Base-by-base conservation (phyloP, 805 yeast species). In the Saccharomycopsis amapae region DNA sequence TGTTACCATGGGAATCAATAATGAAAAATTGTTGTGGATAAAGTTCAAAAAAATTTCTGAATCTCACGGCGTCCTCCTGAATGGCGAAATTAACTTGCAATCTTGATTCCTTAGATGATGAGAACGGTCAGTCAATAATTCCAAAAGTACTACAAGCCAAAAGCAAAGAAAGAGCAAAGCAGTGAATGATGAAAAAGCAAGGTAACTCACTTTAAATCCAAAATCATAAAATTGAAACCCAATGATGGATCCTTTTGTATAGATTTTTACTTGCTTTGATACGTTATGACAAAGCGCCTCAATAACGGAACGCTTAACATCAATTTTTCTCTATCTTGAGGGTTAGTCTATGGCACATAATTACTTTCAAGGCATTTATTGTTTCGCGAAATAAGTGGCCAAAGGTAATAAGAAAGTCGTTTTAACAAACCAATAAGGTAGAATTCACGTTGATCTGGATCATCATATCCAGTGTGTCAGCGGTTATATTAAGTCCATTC, bases 181-280 rank as follows among this genome's bases (percentile, higher is more conserved):
- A 26, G 7, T 26, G 30, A 9, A 12, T 26, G 12, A 26, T 7
- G 10, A 9, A 26, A 26, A 7, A 26, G 12, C 30, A 26, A 26
- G 12, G 7, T 12, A 18, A 23, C 19, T 9, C 7, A 7, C 7
- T 36, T n/a, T 7, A 36, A 19, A 20, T 36, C 23, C 37, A 15
- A 12, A 15, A 10, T 33, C 37, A n/a, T 22, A 26, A 26, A 24
- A 39, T 19, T 40, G 44, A 37, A 42, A 17, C 48, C 45, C 45
- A 9, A 37, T 35, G 13, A 42, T 28, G 5, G 17, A 6, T 23
- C 15, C 7, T 23, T 26, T 39, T 10, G n/a, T 10, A 39, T 12
- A 39, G 13, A 25, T 25, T 24, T 25, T 39, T 7, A 26, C 28
- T 37, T 37, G 10, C 15, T 12, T 37, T 20, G 34, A 18, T n/a